Evolutionary conservation across 495 filamentous ascomycete genomes (phyloP).

Genomic region (Clohesyomyces aquaticus): DNA sequence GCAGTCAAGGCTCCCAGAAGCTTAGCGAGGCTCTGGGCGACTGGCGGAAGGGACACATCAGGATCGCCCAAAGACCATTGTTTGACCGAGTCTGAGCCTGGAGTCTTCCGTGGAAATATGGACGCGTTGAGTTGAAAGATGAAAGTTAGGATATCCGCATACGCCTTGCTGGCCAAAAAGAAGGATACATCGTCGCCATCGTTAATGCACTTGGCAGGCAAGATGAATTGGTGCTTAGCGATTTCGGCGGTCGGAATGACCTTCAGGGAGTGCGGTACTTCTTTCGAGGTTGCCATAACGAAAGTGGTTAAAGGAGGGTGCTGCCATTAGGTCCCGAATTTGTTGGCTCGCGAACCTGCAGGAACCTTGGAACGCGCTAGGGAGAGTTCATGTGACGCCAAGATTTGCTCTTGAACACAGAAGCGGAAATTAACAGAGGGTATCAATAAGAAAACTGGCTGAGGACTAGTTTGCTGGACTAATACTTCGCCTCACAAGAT

Average conservation of each 20-base stretch:
- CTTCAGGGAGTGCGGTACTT: constrained; percentile 26
- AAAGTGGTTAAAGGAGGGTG: constrained; percentile 1
- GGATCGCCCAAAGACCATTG: constrained; percentile 59
- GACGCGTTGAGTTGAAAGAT: constrained; percentile 85
- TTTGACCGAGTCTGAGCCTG: constrained; percentile 41
- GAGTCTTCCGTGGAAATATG: constrained; percentile 69
- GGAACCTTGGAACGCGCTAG: constrained; percentile 21
- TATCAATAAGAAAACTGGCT: no score
- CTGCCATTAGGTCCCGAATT: not conserved
- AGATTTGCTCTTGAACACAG: no score
- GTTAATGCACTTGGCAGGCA: constrained; percentile 77
- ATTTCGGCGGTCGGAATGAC: constrained; percentile 26
- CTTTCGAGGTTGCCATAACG: constrained; percentile 22
- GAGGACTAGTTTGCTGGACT: no score
- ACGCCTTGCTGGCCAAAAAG: constrained; percentile 79
- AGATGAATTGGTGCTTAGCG: constrained; percentile 53
- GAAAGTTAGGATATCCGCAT: constrained; percentile 83
- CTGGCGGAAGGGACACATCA: constrained; percentile 57
- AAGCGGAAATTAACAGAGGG: no score
- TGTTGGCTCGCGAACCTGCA: constrained; percentile 22
- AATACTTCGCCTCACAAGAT: no score
- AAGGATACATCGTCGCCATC: constrained; percentile 73
- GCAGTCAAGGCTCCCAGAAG: constrained; percentile 64
- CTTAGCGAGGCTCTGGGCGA: constrained; percentile 64
- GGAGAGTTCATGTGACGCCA: no score